These are phyloP conservation scores for Rhodotorula sp. DNA, from an alignment of 1,284 basidiomycete species.

Conservation along the genomic window DNA sequence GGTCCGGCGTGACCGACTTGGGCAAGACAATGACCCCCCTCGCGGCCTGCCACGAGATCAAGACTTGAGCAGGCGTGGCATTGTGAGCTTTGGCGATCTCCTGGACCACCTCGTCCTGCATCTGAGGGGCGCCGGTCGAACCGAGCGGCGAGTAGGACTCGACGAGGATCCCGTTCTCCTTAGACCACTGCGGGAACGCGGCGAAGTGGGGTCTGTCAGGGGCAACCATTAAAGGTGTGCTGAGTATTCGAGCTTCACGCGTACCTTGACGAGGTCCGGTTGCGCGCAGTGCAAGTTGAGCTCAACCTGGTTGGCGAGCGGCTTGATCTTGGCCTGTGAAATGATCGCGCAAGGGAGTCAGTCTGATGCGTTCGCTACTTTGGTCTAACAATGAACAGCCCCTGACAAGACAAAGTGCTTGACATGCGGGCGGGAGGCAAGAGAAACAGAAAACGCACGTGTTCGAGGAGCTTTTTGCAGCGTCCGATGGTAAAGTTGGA, in stretches of 20 bases:
- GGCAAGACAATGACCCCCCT: conserved; percentile 70
- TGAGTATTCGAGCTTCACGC: not conserved
- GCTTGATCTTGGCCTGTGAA: conserved; percentile 50
- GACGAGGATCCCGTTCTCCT: conserved; percentile 66
- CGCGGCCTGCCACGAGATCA: conserved; percentile 62
- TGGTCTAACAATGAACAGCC: no score
- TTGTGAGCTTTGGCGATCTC: conserved; percentile 55
- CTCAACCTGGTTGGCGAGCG: conserved; percentile 78
- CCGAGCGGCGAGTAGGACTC: conserved; percentile 83
- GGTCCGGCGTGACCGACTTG: conserved; percentile 69
- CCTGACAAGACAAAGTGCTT: not conserved
- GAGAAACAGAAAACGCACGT: conserved; percentile 52
- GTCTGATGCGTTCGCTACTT: not conserved
- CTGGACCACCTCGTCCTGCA: conserved; percentile 55
- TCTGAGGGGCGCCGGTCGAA: conserved; percentile 63
- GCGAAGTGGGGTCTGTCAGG: conserved; percentile 60
- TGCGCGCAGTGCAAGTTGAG: conserved; percentile 79
- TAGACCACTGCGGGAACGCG: conserved; percentile 57
- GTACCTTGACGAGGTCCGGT: conserved; percentile 64
- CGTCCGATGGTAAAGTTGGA: conserved; percentile 65
- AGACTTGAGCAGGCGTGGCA: conserved; percentile 62
- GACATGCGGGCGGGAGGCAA: not conserved
- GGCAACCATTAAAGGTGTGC: not conserved
- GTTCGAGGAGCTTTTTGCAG: conserved; percentile 66
- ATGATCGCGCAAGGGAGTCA: not conserved